Base-by-base conservation (phyloP, 2,329 filamentous ascomycete genomes). In the Fusarium multiceps region DNA sequence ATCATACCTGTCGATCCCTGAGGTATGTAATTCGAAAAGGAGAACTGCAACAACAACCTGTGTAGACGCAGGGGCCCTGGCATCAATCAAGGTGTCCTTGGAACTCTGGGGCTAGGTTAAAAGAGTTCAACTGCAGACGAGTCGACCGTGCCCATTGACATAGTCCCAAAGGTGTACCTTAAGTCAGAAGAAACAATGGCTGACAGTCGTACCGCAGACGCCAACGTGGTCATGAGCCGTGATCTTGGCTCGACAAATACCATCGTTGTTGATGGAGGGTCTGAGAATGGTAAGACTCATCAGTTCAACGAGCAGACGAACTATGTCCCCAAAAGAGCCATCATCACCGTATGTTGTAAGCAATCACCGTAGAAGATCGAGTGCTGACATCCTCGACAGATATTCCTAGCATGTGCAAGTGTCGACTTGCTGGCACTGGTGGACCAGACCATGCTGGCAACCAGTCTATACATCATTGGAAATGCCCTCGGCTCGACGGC, bases 371-470 rank as follows among this genome's bases (percentile, higher is more conserved):
- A 8, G 9, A 3, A 2, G 3, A 1, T 5, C 20, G 7, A 18
- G 14, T 14, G n/a, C 10, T 30, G 6, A 30, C 11, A 10, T 7
- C 3, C 13, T 12, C 7, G 10, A 4, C 57, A 87, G 86, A 87
- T 88, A 66, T 88, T 88, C 66, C 77, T 88, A 16, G 85, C 86
- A 18, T 88, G 86, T 64, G 82, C 86, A 46, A 86, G 80, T 23
- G 84, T 87, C 59, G 86, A 88, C 54, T 75, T 88, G 41, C 71
- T 87, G 32, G 85, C 86, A 1, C 78, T 88, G 51, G 87, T 88
- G 79, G 86, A 88, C 72, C 86, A 88, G 74, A 88, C 86, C 0
- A 87, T 85, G 4, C 77, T 88, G 32, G 86, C 86, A 0, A 81
- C 84, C 16, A 87, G 85, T 78, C 77, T 88, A 66, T 84, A 84